These are phyloP conservation scores for Neospora caninum DNA, from an alignment of 169 alveolate genomes.

Conservation along the genomic window DNA sequence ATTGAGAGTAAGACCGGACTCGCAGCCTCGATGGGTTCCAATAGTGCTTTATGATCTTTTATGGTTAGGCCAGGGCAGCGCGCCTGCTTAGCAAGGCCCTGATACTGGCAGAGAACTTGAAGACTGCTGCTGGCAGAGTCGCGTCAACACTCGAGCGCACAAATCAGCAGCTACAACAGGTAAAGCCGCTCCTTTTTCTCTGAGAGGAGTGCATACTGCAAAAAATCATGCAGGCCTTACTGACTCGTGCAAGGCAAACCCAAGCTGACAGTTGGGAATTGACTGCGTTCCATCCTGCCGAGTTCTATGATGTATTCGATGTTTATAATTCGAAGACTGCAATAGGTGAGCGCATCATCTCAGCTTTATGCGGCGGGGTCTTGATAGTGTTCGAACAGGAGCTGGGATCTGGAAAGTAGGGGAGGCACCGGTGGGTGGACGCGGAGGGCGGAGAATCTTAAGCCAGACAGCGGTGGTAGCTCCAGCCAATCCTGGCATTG, in stretches of 20 bases:
- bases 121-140: not conserved
- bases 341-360: constrained; percentile 29
- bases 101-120: not conserved
- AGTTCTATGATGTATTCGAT: constrained; percentile 43
- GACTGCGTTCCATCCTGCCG: constrained; percentile 2
- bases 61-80: not conserved
- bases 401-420: constrained; percentile 71
- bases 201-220: not conserved
- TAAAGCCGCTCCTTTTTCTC: not conserved
- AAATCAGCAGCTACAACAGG: constrained; percentile 18
- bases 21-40: not conserved
- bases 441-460: constrained; percentile 25
- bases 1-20: not conserved
- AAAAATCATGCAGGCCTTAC: constrained; percentile 20
- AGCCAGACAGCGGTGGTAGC: constrained; percentile 69
- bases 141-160: constrained; percentile 7
- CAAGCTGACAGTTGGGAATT: constrained; percentile 55
- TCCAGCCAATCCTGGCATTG: constrained; percentile 42
- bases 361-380: not conserved
- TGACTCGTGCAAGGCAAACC: constrained; percentile 50
- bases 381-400: constrained; percentile 35
- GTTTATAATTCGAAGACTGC: constrained; percentile 31
- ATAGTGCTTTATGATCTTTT: not conserved
- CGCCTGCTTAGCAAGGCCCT: not conserved
- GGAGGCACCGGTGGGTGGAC: constrained; percentile 9